phyloP scores from a whole-genome alignment of 1,139 yeast genomes.

The Kurtzmaniella quercitrusa region DNA sequence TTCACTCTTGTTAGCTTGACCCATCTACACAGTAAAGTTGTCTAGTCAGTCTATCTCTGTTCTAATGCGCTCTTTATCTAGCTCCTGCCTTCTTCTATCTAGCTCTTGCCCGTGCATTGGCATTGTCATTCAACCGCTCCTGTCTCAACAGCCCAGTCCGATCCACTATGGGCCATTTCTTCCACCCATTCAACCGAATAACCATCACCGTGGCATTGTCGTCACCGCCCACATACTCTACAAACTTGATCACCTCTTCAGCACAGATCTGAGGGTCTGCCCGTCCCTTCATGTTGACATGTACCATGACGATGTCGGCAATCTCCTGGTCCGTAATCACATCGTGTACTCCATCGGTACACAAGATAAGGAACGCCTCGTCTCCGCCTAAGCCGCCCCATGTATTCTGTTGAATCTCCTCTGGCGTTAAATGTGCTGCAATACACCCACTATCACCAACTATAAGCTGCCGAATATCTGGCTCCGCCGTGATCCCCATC shows the following conservation, averaged over 20 bases:
- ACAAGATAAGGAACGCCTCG: constrained; percentile 72
- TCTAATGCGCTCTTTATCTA: neutral
- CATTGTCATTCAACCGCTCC: constrained; percentile 52
- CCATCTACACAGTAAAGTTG: no score
- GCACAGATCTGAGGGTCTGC: constrained; percentile 89
- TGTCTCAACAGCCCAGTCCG: constrained; percentile 80
- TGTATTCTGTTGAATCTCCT: constrained; percentile 37
- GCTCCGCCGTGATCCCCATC: constrained; percentile 88
- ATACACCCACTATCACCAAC: constrained; percentile 50
- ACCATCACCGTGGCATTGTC: constrained; percentile 93
- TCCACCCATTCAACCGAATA: constrained; percentile 84
- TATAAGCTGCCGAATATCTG: constrained; percentile 68
- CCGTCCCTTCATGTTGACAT: constrained; percentile 64
- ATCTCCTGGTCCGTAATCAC: constrained; percentile 84
- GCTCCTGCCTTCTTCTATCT: neutral
- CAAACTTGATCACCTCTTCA: constrained; percentile 75
- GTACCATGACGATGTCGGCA: constrained; percentile 75
- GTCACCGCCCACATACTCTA: constrained; percentile 85
- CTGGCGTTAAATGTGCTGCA: constrained; percentile 27
- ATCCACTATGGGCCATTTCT: constrained; percentile 80
- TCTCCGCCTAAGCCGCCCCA: constrained; percentile 65
- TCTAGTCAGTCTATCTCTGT: no score
- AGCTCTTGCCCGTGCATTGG: neutral
- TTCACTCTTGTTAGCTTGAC: no score
- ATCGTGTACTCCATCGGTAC: constrained; percentile 86